Percentiles rank a stretch among this genome's conserved stretches.
These are phyloP conservation scores for Penicillium brevicompactum DNA, from an alignment of 2,329 filamentous ascomycete genomes.

Conservation along the genomic window DNA sequence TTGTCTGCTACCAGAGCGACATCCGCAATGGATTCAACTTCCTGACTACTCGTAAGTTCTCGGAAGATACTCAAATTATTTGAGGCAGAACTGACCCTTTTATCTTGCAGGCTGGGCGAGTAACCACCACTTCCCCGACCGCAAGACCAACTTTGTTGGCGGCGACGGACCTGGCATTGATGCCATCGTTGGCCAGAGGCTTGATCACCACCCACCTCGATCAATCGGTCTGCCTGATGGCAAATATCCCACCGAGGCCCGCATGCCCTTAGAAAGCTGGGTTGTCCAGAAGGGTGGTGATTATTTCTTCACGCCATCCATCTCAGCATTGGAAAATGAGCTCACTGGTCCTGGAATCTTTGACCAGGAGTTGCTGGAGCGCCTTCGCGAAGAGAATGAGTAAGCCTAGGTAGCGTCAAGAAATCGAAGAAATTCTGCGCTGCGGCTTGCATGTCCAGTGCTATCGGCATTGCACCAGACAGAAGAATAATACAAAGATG, in stretches of 20 bases:
- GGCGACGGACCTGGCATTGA: constrained; percentile 21
- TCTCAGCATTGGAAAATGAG: constrained; percentile 25
- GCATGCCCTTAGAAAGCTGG: constrained; percentile 35
- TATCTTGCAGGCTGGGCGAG: constrained; percentile 24
- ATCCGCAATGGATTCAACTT: constrained; percentile 44
- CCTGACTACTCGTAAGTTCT: constrained; percentile 24
- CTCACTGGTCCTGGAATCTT: constrained; percentile 5
- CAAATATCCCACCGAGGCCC: constrained; percentile 15
- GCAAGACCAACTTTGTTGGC: constrained; percentile 11
- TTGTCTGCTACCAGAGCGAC: constrained; percentile 50
- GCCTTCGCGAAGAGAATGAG: background rate
- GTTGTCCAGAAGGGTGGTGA: constrained; percentile 48
- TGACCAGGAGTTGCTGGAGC: background rate
- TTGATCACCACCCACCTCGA: constrained; percentile 14
- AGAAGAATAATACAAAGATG: background rate
- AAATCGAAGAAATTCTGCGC: no score
- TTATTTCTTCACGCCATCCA: constrained; percentile 51
- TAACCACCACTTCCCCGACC: constrained; percentile 19
- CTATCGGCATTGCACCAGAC: no score
- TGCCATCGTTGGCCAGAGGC: constrained; percentile 22
- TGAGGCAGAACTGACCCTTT: background rate
- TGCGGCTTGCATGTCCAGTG: no score
- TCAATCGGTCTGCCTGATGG: constrained; percentile 22
- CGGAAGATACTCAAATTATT: background rate
- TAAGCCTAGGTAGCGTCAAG: background rate